Base-by-base conservation (phyloP, 768 basidiomycete species). In the Boletellus ananas region DNA sequence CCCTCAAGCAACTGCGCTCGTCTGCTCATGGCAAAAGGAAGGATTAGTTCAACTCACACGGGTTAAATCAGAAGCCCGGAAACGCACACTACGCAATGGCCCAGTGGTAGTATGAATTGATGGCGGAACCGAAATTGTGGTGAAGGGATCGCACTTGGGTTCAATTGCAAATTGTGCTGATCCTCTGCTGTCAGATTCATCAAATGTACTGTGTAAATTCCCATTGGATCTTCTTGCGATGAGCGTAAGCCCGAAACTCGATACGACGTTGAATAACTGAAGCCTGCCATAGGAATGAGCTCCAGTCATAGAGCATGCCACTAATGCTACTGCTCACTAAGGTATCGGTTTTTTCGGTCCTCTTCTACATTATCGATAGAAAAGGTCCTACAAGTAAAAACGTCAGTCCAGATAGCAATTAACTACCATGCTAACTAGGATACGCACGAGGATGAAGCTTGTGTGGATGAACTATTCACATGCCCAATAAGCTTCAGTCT, bases 1-100 rank as follows among this genome's bases (percentile, higher is more conserved):
- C 66, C 61, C 13, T 67, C 66, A 17, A 80, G 66, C 1, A 79
- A 34, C 45, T 80, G 78, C 0, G 61, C 58, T n/a, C 67, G 63
- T 34, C 74, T 74, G 23, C 3, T 43, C 40, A 3, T n/a, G 43
- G 10, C 1, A 16, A 34, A 7, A 8, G 8, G 4, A 6, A 9
- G 12, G 9, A 9, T 51, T n/a, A 39, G 21, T 7, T 38, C 14
- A 5, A n/a, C 4, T 5, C 18, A 34, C 16, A 3, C 4, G n/a
- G n/a, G n/a, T n/a, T n/a, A n/a, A n/a, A n/a, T n/a, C n/a, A n/a
- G n/a, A n/a, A 12, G 21, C 23, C 2, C 1, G n/a, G 9, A 16
- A 3, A 49, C 60, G 25, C 6, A 63, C 62, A 57, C 39, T 6
- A 66, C 45, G 0, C 53, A 61, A 45, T 59, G 18, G 1, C 59